These are phyloP conservation scores for Ogataea henricii DNA, from an alignment of 805 yeast genomes.

Conservation along the genomic window DNA sequence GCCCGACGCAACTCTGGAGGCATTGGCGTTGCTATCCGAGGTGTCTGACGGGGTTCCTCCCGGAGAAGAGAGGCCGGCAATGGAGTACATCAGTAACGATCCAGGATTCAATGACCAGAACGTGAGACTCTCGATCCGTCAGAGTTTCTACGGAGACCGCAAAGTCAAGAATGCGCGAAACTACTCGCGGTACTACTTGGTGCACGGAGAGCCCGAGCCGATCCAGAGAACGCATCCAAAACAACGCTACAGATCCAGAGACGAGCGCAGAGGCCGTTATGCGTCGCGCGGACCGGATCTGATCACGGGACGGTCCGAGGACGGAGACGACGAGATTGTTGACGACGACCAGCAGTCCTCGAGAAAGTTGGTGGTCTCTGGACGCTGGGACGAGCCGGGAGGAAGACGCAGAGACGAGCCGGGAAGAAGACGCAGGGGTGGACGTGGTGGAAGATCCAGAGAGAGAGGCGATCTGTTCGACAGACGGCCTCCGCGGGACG, in stretches of 20 bases:
- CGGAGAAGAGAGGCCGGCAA: constrained; percentile 42
- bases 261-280: constrained; percentile 20
- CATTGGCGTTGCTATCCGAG: constrained; percentile 19
- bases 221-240: constrained; percentile 31
- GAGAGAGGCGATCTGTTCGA: constrained; percentile 16
- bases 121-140: constrained; percentile 46
- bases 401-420: constrained; percentile 12
- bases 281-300: constrained; percentile 29
- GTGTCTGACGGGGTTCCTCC: constrained; percentile 20
- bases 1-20: constrained; percentile 25
- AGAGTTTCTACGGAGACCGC: constrained; percentile 53
- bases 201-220: constrained; percentile 69
- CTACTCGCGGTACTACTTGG: constrained; percentile 62
- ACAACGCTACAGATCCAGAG: constrained; percentile 20
- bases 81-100: constrained; percentile 36
- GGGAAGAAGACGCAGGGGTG: constrained; percentile 15
- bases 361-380: constrained; percentile 32
- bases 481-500: constrained; percentile 17
- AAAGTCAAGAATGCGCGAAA: constrained; percentile 59
- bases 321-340: constrained; percentile 5
- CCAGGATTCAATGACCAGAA: constrained; percentile 20
- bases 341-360: constrained; percentile 8
- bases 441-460: constrained; percentile 15
- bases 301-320: constrained; percentile 36
- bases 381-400: constrained; percentile 14